Percentiles rank a stretch among this genome's conserved stretches.
Evolutionary conservation across 192 early-diverging fungal genomes (phyloP).

Genomic region (Funneliformis mosseae): DNA sequence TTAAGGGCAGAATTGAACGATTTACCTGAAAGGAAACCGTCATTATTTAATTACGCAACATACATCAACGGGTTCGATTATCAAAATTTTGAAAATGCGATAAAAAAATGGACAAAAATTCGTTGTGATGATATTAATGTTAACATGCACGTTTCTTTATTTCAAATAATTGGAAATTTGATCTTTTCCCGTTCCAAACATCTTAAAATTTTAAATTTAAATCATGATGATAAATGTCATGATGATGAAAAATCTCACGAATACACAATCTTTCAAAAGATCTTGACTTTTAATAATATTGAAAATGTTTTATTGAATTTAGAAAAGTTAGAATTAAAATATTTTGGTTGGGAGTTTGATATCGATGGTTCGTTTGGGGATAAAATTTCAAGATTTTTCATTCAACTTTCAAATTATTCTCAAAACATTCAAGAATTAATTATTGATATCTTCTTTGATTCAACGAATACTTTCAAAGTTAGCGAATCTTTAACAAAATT

Average conservation of each 20-base stretch:
- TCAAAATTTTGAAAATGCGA: not conserved
- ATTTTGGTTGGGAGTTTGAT: not conserved
- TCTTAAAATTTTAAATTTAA: not conserved
- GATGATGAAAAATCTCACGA: not conserved
- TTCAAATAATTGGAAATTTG: constrained; percentile 1
- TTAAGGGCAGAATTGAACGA: not conserved
- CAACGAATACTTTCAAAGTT: not conserved
- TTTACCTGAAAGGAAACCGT: not conserved
- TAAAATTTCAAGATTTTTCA: not conserved
- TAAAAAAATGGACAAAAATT: not conserved
- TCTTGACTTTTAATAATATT: not conserved
- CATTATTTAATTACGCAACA: not conserved
- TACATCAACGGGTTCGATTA: not conserved
- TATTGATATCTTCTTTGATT: not conserved
- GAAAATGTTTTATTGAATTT: not conserved
- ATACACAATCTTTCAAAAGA: not conserved
- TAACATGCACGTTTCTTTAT: not conserved
- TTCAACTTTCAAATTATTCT: not conserved
- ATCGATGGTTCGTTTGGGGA: not conserved
- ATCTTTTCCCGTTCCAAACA: not conserved
- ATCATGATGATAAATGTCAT: not conserved
- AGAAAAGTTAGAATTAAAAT: not conserved
- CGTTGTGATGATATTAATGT: not conserved
- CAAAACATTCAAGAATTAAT: not conserved
- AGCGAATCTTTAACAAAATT: not conserved